Evolutionary conservation across 805 yeast genomes (phyloP).

Genomic region (Candida insectorum): DNA sequence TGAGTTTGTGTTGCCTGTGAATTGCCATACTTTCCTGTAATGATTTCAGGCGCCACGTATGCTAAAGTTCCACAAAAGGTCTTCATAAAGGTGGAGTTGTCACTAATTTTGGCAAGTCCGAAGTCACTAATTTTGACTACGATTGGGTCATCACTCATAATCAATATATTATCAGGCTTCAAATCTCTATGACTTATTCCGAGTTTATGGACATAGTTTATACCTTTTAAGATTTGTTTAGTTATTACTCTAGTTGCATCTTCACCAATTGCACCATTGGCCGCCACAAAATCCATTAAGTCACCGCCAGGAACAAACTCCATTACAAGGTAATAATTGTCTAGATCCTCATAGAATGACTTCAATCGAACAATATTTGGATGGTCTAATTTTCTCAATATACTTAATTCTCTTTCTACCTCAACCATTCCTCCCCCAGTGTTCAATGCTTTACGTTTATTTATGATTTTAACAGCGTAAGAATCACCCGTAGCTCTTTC

Average conservation of each 20-base stretch:
- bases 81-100: slow-evolving; percentile 80
- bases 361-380: slow-evolving; percentile 80
- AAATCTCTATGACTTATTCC: slow-evolving; percentile 96
- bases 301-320: slow-evolving; percentile 97
- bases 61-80: slow-evolving; percentile 98
- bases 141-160: slow-evolving; percentile 88
- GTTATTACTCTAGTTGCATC: slow-evolving; percentile 85
- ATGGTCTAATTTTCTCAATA: slow-evolving; percentile 73
- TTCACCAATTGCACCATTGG: slow-evolving; percentile 89
- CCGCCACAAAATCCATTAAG: slow-evolving; percentile 93
- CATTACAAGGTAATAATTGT: slow-evolving; percentile 85
- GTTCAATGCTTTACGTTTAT: slow-evolving; percentile 67
- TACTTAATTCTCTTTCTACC: slow-evolving; percentile 81
- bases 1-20: slow-evolving; percentile 17
- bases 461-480: slow-evolving; percentile 87
- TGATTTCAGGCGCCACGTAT: slow-evolving; percentile 94
- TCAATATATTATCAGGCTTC: slow-evolving; percentile 92
- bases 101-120: slow-evolving; percentile 90
- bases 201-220: slow-evolving; percentile 79
- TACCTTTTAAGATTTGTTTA: slow-evolving; percentile 78
- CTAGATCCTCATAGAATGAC: slow-evolving; percentile 81
- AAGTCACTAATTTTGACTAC: slow-evolving; percentile 92
- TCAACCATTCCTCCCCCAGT: slow-evolving; percentile 65
- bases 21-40: slow-evolving; percentile 51
- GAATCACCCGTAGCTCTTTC: slow-evolving; percentile 82